Evolutionary conservation across 208 protist species (phyloP).

Genomic region (Leishmania guyanensis): DNA sequence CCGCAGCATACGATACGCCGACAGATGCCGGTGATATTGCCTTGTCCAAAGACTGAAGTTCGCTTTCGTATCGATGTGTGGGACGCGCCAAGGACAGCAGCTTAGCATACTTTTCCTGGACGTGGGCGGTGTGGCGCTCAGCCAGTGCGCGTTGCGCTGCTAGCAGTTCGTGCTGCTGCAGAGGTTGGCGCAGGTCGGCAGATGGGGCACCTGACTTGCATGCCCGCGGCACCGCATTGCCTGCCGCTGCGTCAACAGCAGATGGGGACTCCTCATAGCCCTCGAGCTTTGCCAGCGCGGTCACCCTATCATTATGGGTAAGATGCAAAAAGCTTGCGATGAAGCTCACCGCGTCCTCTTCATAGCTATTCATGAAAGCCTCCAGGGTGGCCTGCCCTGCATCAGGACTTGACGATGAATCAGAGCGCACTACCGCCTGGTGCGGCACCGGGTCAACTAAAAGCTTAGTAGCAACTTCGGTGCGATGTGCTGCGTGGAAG

Average conservation of each 20-base stretch:
- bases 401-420: neutral
- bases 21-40: neutral
- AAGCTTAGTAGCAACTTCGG: neutral
- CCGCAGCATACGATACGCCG: neutral
- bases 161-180: conserved; percentile 9
- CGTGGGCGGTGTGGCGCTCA: neutral
- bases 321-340: conserved; percentile 26
- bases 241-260: neutral
- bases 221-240: neutral
- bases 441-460: neutral
- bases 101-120: no score
- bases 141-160: neutral
- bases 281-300: conserved; percentile 18
- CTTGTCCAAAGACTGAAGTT: neutral
- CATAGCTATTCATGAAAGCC: conserved; percentile 28
- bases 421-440: neutral
- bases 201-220: neutral
- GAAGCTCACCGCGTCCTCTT: conserved; percentile 32
- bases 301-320: conserved; percentile 14
- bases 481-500: conserved; percentile 1
- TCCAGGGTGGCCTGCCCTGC: conserved; percentile 13
- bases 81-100: neutral
- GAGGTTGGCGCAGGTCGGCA: conserved; percentile 9
- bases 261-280: neutral
- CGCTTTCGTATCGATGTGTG: no score